phyloP scores from a whole-genome alignment of 768 basidiomycete genomes.

The Grammothele lineata region DNA sequence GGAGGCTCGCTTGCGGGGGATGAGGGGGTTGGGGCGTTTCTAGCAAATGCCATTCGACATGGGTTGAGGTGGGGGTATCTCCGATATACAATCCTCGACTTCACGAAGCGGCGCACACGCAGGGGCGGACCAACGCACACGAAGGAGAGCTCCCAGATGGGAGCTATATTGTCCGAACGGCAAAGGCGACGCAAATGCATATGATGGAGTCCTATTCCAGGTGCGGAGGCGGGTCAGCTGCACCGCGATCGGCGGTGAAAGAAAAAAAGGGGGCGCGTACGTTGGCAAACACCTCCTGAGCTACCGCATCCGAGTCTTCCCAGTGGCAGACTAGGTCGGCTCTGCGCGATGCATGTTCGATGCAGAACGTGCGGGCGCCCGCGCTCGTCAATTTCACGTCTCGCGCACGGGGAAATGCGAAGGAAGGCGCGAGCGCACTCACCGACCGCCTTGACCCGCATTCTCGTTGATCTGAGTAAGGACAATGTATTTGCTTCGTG shows the following conservation, averaged over 20 bases:
- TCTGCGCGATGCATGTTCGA: constrained; percentile 36
- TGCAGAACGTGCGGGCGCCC: not conserved
- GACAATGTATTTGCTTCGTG: constrained; percentile 77
- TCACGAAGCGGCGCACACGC: no score
- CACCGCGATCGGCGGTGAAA: not conserved
- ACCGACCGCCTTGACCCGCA: constrained; percentile 82
- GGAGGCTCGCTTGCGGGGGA: no score
- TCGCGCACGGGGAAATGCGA: no score
- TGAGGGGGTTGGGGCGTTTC: no score
- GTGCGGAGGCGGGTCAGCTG: not conserved
- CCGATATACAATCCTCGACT: no score
- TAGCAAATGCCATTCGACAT: no score
- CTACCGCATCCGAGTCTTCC: constrained; percentile 79
- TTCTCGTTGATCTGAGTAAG: constrained; percentile 85
- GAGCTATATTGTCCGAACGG: constrained; percentile 43
- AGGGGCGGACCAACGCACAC: no score
- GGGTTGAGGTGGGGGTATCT: no score
- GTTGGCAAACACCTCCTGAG: constrained; percentile 76
- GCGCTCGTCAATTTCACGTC: no score
- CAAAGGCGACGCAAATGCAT: constrained; percentile 62
- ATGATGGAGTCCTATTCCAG: constrained; percentile 61
- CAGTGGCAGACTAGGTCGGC: constrained; percentile 83
- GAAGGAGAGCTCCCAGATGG: not conserved
- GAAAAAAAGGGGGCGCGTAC: constrained; percentile 40
- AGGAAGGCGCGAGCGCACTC: constrained; percentile 26